These are phyloP conservation scores for Mucor mucedo DNA, from an alignment of 371 early-diverging fungal species.

Conservation along the genomic window DNA sequence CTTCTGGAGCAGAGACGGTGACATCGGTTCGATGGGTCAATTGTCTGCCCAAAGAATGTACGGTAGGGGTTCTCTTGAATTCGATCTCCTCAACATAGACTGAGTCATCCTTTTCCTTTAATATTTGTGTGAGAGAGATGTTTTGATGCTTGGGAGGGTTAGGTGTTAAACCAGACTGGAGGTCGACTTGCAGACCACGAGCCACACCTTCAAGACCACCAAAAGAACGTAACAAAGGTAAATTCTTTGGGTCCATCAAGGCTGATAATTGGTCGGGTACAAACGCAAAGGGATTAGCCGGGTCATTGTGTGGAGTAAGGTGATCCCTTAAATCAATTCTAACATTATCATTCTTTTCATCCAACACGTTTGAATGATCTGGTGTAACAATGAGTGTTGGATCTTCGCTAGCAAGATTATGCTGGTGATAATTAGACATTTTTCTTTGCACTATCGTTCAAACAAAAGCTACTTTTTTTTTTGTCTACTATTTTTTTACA, in stretches of 20 bases:
- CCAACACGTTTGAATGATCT: conserved; percentile 16
- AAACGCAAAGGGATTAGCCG: conserved; percentile 60
- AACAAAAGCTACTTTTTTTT: background rate
- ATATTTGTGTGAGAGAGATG: conserved; percentile 32
- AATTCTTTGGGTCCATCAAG: conserved; percentile 64
- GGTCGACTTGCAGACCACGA: conserved; percentile 59
- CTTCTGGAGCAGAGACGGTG: conserved; percentile 14
- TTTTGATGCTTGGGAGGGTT: conserved; percentile 25
- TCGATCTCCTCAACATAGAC: conserved; percentile 28
- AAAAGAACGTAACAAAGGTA: conserved; percentile 45
- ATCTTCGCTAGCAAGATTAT: conserved; percentile 26
- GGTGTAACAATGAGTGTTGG: conserved; percentile 30
- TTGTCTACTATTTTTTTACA: background rate
- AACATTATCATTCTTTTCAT: conserved; percentile 22
- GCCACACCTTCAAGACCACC: conserved; percentile 61
- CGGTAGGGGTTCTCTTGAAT: conserved; percentile 27
- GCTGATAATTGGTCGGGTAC: conserved; percentile 51
- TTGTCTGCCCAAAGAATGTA: conserved; percentile 34
- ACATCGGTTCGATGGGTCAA: conserved; percentile 27
- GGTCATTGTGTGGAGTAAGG: conserved; percentile 44
- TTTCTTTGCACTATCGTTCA: background rate
- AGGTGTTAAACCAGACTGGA: conserved; percentile 48
- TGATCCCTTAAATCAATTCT: conserved; percentile 32
- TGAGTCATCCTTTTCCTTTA: conserved; percentile 23
- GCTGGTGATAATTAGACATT: conserved; percentile 15